These are phyloP conservation scores for Starmerella tilneyi DNA, from an alignment of 805 yeast genomes.

Conservation along the genomic window DNA sequence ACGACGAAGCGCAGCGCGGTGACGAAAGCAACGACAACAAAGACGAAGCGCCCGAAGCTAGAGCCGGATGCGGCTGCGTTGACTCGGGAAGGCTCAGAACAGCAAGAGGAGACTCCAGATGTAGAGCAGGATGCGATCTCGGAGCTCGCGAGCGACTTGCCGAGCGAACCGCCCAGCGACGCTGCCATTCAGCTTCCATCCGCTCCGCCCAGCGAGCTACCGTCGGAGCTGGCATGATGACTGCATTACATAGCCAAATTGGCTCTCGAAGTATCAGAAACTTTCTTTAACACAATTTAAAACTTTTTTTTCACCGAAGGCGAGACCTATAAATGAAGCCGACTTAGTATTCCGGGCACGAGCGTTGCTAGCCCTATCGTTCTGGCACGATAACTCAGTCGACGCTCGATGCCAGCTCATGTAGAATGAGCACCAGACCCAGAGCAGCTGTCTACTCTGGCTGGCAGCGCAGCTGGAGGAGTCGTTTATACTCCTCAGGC, in stretches of 20 bases:
- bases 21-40: background rate
- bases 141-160: slow-evolving; percentile 1
- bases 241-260: too few relatives aligned
- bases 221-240: slow-evolving; percentile 1
- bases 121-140: background rate
- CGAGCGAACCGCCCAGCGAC: slow-evolving; percentile 7
- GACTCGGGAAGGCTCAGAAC: background rate
- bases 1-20: background rate
- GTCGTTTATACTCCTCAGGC: slow-evolving; percentile 36
- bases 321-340: too few relatives aligned
- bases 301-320: too few relatives aligned
- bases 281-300: background rate
- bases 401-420: background rate
- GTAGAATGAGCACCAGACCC: background rate
- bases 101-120: background rate
- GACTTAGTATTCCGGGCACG: too few relatives aligned
- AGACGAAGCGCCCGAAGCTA: slow-evolving; percentile 3
- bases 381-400: background rate
- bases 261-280: too few relatives aligned
- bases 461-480: slow-evolving; percentile 34
- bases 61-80: background rate
- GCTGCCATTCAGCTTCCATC: slow-evolving; percentile 3
- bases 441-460: background rate
- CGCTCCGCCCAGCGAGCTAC: slow-evolving; percentile 9
- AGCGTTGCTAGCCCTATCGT: too few relatives aligned